Evolutionary conservation across 805 yeast genomes (phyloP).

Genomic region (Ogataea corticis): DNA sequence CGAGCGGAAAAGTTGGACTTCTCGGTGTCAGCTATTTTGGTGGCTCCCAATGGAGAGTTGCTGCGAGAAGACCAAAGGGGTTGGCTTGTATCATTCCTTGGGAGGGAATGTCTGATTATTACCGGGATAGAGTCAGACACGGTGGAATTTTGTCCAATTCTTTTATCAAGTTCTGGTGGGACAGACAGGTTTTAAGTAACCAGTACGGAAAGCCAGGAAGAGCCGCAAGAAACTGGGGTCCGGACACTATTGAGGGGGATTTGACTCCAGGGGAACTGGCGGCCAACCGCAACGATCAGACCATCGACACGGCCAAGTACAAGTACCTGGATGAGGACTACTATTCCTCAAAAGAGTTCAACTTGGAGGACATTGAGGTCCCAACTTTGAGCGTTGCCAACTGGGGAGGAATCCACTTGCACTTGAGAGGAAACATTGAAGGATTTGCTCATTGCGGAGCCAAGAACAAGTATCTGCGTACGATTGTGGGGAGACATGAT

Average conservation of each 20-base stretch:
- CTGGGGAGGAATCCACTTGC: slow-evolving; percentile 15
- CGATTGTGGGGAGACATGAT: slow-evolving; percentile 14
- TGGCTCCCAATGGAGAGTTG: slow-evolving; percentile 14
- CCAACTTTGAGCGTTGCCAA: slow-evolving; percentile 14
- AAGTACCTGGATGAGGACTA: slow-evolving; percentile 12
- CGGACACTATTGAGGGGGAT: slow-evolving; percentile 13
- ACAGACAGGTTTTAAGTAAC: slow-evolving; percentile 10
- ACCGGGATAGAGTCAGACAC: slow-evolving; percentile 13
- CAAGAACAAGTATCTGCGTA: slow-evolving; percentile 8
- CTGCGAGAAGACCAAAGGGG: slow-evolving; percentile 13
- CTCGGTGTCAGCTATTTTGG: slow-evolving; percentile 12
- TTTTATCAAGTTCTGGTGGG: slow-evolving; percentile 14
- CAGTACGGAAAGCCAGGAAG: slow-evolving; percentile 13
- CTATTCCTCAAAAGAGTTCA: slow-evolving; percentile 9
- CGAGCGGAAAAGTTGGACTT: slow-evolving; percentile 11
- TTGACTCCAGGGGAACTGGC: slow-evolving; percentile 7
- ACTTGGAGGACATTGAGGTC: slow-evolving; percentile 11
- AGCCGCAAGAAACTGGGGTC: slow-evolving; percentile 9
- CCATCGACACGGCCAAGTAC: slow-evolving; percentile 13
- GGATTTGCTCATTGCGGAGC: slow-evolving; percentile 11
- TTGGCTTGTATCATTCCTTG: slow-evolving; percentile 11
- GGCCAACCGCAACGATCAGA: slow-evolving; percentile 11
- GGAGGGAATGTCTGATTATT: slow-evolving; percentile 14
- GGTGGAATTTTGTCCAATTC: slow-evolving; percentile 13
- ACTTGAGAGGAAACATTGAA: slow-evolving; percentile 13